phyloP scores from a whole-genome alignment of 2,329 filamentous ascomycete genomes.

The Colletotrichum viniferum region DNA sequence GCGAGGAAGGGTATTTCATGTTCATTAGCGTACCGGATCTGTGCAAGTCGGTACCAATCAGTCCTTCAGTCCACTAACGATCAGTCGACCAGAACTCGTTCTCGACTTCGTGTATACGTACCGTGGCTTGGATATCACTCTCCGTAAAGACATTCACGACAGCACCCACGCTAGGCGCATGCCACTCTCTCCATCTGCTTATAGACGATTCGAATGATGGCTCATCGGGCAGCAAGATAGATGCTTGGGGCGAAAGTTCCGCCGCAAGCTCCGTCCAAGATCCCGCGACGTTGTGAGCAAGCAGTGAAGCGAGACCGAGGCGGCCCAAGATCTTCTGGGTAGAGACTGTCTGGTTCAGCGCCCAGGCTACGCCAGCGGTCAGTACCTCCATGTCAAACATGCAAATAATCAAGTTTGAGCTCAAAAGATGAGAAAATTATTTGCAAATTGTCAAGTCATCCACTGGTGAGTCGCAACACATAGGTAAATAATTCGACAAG shows the following conservation, averaged over 20 bases:
- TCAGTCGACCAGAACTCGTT: neutral
- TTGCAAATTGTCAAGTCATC: neutral
- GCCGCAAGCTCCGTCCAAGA: neutral
- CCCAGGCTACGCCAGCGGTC: neutral
- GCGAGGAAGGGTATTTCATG: constrained; percentile 1
- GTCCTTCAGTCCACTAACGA: neutral
- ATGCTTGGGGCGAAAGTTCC: neutral
- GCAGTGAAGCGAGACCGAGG: neutral
- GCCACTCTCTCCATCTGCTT: constrained; percentile 6
- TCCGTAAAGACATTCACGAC: constrained; percentile 10
- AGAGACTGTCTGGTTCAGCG: neutral
- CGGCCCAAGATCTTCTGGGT: neutral
- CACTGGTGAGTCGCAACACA: neutral
- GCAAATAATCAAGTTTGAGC: neutral
- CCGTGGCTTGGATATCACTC: neutral
- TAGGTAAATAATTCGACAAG: neutral
- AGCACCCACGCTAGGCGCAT: neutral
- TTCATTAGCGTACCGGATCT: constrained; percentile 1
- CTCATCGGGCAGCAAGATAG: neutral
- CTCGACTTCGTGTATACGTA: neutral
- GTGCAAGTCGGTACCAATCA: neutral
- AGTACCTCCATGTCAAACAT: neutral
- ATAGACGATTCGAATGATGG: neutral
- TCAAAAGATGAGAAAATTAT: neutral
- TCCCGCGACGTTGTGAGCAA: neutral